Conservation (phyloP, 2,329 filamentous ascomycete genomes). For the Phoma sp. region DNA sequence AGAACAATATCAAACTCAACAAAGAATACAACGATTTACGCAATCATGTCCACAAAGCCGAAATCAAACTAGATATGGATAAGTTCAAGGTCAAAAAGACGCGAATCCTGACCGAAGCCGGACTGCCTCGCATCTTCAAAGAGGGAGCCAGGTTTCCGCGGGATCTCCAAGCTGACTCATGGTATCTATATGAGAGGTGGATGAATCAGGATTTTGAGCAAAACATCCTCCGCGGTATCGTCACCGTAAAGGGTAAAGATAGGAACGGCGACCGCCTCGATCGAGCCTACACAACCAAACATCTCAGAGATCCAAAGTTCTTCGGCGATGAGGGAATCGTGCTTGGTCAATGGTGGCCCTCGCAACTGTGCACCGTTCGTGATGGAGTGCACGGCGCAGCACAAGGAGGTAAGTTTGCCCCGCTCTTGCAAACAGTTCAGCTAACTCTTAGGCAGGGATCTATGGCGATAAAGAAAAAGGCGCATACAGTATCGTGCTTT, state of each 20-base stretch:
- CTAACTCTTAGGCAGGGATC: conserved; percentile 48
- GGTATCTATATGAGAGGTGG: conserved; percentile 57
- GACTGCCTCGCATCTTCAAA: conserved; percentile 52
- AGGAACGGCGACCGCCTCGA: conserved; percentile 38
- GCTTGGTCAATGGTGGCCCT: conserved; percentile 62
- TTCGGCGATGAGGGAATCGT: conserved; percentile 52
- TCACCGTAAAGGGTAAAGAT: conserved; percentile 23
- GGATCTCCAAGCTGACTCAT: conserved; percentile 57
- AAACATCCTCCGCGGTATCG: conserved; percentile 56
- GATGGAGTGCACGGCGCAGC: conserved; percentile 61
- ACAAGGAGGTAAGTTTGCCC: conserved; percentile 38
- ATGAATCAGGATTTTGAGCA: conserved; percentile 49
- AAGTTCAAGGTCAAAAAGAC: conserved; percentile 41
- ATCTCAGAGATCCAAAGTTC: conserved; percentile 6
- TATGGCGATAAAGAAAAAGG: conserved; percentile 54
- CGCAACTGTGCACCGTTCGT: conserved; percentile 58
- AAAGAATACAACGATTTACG: conserved; percentile 43
- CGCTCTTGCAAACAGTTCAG: neutral
- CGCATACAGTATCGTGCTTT: conserved; percentile 63
- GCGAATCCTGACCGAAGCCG: conserved; percentile 46
- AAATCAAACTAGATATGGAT: conserved; percentile 44
- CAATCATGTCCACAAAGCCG: conserved; percentile 47
- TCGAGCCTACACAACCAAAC: conserved; percentile 22
- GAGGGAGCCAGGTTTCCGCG: conserved; percentile 46
- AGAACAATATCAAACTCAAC: conserved; percentile 2